Evolutionary conservation across 73 alveolate species (phyloP), one percentile per base, ranked within the genome.

Genomic region (Symbiodinium pilosum): DNA sequence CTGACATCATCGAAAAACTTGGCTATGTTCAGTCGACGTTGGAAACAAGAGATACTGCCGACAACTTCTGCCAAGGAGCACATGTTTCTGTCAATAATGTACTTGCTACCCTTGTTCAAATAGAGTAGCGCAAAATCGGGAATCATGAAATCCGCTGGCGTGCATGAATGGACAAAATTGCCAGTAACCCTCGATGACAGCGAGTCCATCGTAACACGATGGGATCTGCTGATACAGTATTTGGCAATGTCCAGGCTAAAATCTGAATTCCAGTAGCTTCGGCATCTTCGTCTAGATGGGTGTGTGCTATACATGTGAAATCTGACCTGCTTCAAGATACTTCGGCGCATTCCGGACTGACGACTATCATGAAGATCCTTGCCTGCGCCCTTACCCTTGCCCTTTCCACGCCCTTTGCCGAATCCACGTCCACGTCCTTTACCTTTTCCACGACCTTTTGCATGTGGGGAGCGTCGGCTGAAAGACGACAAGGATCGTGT

Each of bases 191-290:
- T 83, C 59, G 43, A 39, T 38, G 89, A 34, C 41, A 83, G 59
- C 1, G 89, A 38, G 21, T 51, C 21, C 68, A 83, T 14, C 43
- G 89, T 38, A 51, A 39, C 40, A 38, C 89, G 9, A 39, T 26
- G 40, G 26, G 89, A 39, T 38, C 89, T 34, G 68, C 89, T 83
- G 38, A 83, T n/a, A 34, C 89, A 83, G 40, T 38, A 83, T 64
- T 34, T 38, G 59, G 59, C 64, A 39, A 83, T 39, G 43, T 43
- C 43, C 12, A 83, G 11, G 20, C 39, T 39, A 38, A 39, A 39
- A 20, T 38, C 89, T 83, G 89, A 83, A 40, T 83, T 39, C 89
- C 89, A 83, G 89, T 83, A 83, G 68, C 89, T 83, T 51, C 43
- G 36, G 89, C 89, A 83, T 51, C 89, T 44, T 83, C 89, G 41